Evolutionary conservation across 495 filamentous ascomycete species (phyloP), one percentile per base, ranked within the genome.

Genomic region (Umbilicaria muhlenbergii): DNA sequence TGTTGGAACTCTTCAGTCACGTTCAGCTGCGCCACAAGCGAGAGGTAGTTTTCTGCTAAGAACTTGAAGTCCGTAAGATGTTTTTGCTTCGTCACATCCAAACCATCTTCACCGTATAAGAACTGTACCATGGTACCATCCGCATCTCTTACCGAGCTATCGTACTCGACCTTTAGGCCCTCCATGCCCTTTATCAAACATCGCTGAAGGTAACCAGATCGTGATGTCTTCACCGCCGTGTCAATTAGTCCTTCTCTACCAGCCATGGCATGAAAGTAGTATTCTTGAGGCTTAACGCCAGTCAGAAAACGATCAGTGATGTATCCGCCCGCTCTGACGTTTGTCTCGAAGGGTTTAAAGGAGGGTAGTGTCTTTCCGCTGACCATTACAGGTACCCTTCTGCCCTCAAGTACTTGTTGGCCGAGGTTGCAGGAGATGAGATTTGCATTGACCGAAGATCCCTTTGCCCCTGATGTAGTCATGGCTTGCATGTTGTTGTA

Each of bases 121-220:
- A 96, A 96, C 53, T 99, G 91, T 8, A 99, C 69, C 53, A 99
- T 70, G 5, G 82, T 82, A 19, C 92, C 92, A 60, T 96, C 91
- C 6, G 86, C 78, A 54, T 99, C 91, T 44, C 92, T 72, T 15
- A 99, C 91, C 16, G 88, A 88, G 17, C 77, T 83, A 55, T 99
- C 92, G 58, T 99, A 95, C 50, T 88, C 76, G 0, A 92, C 86
- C 51, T 74, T 80, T 36, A 95, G 63, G 3, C 92, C 92, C 60
- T 99, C 92, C 88, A 99, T 94, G 37, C 89, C 92, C 68, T 99
- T 99, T 63, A 96, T 91, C 51, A 99, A 64, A 71, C 92, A 99
- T 58, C 92, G 81, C 59, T 99, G 92, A 47, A 99, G 64, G 57
- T 99, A 99, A 53, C 92, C 92, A 33, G 88, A 95, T 51, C 89